Percentiles rank a stretch among this genome's conserved stretches.
Evolutionary conservation across 1,284 basidiomycete genomes (phyloP).

Genomic region (Xerocomus amazonicus): DNA sequence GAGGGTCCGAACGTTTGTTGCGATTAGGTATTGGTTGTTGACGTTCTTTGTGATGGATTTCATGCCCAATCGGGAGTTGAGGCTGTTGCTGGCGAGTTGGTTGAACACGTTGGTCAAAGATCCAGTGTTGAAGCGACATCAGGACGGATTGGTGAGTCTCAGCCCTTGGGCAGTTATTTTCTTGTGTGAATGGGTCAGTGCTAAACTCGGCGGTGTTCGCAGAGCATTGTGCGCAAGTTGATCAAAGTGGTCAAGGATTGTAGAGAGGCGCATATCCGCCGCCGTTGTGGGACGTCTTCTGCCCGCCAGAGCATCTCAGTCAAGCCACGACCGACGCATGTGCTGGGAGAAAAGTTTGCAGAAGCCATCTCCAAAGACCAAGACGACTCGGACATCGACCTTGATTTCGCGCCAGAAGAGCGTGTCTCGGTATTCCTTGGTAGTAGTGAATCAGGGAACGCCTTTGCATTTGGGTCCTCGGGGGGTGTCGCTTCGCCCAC

Average conservation of each 20-base stretch:
- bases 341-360: conserved; percentile 60
- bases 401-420: conserved; percentile 55
- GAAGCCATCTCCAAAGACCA: conserved; percentile 50
- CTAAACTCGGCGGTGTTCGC: conserved; percentile 8
- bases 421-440: conserved; percentile 32
- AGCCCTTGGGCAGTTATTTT: neutral
- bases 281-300: conserved; percentile 28
- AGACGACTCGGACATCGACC: conserved; percentile 67
- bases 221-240: conserved; percentile 77
- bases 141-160: conserved; percentile 64
- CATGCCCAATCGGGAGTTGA: conserved; percentile 72
- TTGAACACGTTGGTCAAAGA: conserved; percentile 72
- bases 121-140: conserved; percentile 59
- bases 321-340: conserved; percentile 39
- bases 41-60: conserved; percentile 88
- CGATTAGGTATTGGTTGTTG: conserved; percentile 81
- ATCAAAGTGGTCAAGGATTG: conserved; percentile 79
- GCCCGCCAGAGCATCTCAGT: conserved; percentile 32
- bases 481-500: conserved; percentile 20
- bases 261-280: conserved; percentile 60
- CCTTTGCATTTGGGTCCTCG: conserved; percentile 31
- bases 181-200: neutral
- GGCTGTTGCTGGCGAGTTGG: conserved; percentile 70
- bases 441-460: conserved; percentile 23
- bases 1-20: conserved; percentile 81